Conservation (phyloP, 176 grass and related monocot genomes). For the Paspalum vaginatum region DNA sequence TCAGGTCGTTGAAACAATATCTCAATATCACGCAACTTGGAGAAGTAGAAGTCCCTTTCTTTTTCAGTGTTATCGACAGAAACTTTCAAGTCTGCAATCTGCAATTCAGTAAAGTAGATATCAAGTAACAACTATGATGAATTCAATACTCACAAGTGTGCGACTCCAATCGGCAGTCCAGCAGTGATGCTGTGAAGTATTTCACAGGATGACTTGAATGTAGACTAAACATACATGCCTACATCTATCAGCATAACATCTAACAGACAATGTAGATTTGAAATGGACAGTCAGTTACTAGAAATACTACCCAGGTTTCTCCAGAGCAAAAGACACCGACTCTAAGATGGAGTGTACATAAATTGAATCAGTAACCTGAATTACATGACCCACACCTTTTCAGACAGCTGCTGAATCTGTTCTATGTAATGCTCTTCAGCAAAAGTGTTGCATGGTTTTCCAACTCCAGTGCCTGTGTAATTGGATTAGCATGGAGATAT, state of each 20-base stretch:
- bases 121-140: background rate
- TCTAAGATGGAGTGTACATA: background rate
- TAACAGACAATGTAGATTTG: too few relatives aligned
- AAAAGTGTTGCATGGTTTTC: slow-evolving; percentile 47
- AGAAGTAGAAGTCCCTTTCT: slow-evolving; percentile 92
- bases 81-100: slow-evolving; percentile 69
- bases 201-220: background rate
- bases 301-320: background rate
- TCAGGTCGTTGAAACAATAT: slow-evolving; percentile 79
- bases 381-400: slow-evolving; percentile 45
- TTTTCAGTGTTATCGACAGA: slow-evolving; percentile 65
- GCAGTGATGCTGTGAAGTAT: background rate
- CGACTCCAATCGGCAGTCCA: background rate
- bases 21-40: slow-evolving; percentile 88
- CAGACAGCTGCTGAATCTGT: slow-evolving; percentile 66
- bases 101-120: slow-evolving; percentile 34
- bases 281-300: background rate
- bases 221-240: background rate
- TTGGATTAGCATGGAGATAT: slow-evolving; percentile 12
- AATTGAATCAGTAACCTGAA: background rate
- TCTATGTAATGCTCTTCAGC: slow-evolving; percentile 48
- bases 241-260: background rate
- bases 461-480: slow-evolving; percentile 49
- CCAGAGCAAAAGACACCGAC: background rate
- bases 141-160: slow-evolving; percentile 12